These are phyloP conservation scores for Byssothecium circinans DNA, from an alignment of 2,329 filamentous ascomycete genomes.

Conservation along the genomic window DNA sequence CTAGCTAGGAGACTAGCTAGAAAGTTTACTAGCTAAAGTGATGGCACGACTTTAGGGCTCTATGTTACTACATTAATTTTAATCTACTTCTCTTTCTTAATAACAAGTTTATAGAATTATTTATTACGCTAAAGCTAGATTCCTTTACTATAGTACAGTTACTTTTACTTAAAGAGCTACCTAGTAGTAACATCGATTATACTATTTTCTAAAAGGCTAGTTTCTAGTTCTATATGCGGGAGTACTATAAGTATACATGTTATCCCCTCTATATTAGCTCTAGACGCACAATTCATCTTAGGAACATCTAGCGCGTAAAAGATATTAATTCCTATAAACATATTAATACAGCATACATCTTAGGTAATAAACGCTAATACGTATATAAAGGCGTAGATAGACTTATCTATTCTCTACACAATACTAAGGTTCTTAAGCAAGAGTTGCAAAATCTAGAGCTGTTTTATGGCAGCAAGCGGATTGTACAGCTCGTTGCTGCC, in stretches of 20 bases:
- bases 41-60: conserved; percentile 1
- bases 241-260: neutral
- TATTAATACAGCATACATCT: neutral
- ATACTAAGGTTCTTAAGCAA: neutral
- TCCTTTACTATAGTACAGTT: too few species aligned
- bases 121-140: neutral
- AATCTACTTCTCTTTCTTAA: conserved; percentile 1
- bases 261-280: neutral
- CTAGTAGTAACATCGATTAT: neutral
- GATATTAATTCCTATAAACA: too few species aligned
- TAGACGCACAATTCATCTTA: neutral
- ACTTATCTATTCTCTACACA: neutral
- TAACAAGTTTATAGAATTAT: conserved; percentile 1
- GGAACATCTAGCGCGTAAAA: neutral
- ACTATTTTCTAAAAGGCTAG: neutral
- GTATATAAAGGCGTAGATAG: conserved; percentile 2
- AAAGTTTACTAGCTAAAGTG: too few species aligned
- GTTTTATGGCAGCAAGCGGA: neutral
- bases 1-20: too few species aligned
- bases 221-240: neutral
- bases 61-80: conserved; percentile 1
- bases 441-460: conserved; percentile 1
- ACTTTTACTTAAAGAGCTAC: neutral
- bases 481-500: conserved; percentile 1
- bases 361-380: neutral